Conservation (phyloP, 2,329 filamentous ascomycete species). For the Neonectria punicea region DNA sequence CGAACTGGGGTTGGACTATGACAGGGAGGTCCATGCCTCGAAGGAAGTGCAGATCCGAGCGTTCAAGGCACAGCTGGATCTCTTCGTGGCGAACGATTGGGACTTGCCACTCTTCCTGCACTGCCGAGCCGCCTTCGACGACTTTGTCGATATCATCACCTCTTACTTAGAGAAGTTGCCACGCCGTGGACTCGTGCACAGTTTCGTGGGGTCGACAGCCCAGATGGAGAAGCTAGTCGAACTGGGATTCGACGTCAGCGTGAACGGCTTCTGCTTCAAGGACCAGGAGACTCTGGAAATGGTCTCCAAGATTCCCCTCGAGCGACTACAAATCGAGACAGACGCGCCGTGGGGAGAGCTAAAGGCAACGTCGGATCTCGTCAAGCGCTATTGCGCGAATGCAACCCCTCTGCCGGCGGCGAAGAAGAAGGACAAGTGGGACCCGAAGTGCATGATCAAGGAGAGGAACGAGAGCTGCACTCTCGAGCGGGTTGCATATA, state of each 20-base stretch:
- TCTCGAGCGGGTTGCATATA: conserved; percentile 57
- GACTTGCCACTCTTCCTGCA: conserved; percentile 41
- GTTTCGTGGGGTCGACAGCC: conserved; percentile 36
- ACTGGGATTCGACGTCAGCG: conserved; percentile 42
- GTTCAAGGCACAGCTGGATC: conserved; percentile 39
- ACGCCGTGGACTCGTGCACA: conserved; percentile 39
- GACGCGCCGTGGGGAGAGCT: conserved; percentile 44
- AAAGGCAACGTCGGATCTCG: conserved; percentile 40
- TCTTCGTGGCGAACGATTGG: conserved; percentile 40
- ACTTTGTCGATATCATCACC: conserved; percentile 48
- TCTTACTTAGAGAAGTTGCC: conserved; percentile 48
- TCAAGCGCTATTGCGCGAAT: conserved; percentile 54
- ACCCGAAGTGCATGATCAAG: conserved; percentile 58
- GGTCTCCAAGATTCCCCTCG: conserved; percentile 38
- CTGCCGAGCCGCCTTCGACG: conserved; percentile 42
- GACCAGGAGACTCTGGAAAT: conserved; percentile 38
- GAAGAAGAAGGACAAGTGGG: conserved; percentile 63
- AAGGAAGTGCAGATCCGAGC: conserved; percentile 46
- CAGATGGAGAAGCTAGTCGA: conserved; percentile 42
- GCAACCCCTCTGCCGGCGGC: conserved; percentile 50
- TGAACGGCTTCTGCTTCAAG: conserved; percentile 60
- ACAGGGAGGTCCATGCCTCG: conserved; percentile 54
- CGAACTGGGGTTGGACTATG: conserved; percentile 62
- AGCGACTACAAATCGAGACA: conserved; percentile 40
- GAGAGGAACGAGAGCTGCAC: conserved; percentile 62